Percentiles rank a stretch among this genome's conserved stretches.
Evolutionary conservation across 1,284 basidiomycete species (phyloP).

Genomic region (Pyrrhoderma noxium): DNA sequence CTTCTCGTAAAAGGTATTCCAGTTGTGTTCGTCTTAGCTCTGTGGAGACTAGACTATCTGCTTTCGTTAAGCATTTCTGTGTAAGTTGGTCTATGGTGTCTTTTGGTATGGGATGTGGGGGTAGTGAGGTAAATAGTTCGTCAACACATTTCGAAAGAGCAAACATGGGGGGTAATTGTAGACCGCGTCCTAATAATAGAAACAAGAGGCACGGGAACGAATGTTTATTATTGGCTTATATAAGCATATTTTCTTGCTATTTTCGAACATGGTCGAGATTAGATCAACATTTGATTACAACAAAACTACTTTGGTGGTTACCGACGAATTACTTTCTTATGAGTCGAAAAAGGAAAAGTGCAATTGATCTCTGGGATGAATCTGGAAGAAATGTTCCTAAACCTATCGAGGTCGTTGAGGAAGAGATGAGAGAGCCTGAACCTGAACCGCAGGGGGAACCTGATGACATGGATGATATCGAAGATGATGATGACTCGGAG

Average conservation of each 20-base stretch:
- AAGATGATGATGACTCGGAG: not conserved
- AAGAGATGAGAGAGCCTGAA: not conserved
- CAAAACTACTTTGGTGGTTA: too few species aligned
- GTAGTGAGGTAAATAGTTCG: slow-evolving; percentile 44
- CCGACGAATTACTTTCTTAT: too few species aligned
- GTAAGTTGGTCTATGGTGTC: slow-evolving; percentile 44
- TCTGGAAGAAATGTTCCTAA: not conserved
- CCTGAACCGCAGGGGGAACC: not conserved
- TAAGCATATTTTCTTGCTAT: too few species aligned
- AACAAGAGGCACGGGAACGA: not conserved
- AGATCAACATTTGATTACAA: too few species aligned
- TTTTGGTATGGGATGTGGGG: slow-evolving; percentile 41
- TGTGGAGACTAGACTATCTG: slow-evolving; percentile 35
- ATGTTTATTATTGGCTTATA: not conserved
- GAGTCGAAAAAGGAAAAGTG: slow-evolving; percentile 5
- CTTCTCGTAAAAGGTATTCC: slow-evolving; percentile 63
- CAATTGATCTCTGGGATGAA: slow-evolving; percentile 7
- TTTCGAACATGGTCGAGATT: too few species aligned
- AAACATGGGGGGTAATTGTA: slow-evolving; percentile 26
- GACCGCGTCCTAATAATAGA: not conserved
- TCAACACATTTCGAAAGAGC: slow-evolving; percentile 37
- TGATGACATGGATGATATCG: not conserved
- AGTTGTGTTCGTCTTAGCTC: slow-evolving; percentile 62
- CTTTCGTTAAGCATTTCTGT: slow-evolving; percentile 36
- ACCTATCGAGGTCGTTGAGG: not conserved